Percentiles rank a stretch among this genome's conserved stretches.
Evolutionary conservation across 805 yeast genomes (phyloP).

Genomic region (Teunomyces lycoperdinae): DNA sequence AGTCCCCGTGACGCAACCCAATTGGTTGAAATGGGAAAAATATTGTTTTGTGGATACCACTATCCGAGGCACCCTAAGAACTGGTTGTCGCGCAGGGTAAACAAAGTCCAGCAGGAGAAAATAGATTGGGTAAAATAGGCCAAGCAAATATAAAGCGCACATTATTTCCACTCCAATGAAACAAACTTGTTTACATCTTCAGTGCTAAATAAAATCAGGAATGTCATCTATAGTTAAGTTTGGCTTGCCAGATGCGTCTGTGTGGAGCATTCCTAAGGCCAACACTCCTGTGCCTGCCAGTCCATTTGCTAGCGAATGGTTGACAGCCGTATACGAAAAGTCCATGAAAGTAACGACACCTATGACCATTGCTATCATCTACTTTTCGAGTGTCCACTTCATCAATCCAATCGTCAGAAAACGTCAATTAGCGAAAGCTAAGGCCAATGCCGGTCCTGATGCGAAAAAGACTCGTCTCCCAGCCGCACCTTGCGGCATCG

Average conservation of each 20-base stretch:
- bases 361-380: conserved; percentile 52
- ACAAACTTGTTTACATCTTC: neutral
- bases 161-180: neutral
- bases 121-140: neutral
- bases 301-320: conserved; percentile 29
- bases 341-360: conserved; percentile 55
- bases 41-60: neutral
- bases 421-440: conserved; percentile 39
- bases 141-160: conserved; percentile 1
- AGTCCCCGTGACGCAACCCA: neutral
- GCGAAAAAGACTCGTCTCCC: conserved; percentile 37
- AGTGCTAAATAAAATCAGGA: neutral
- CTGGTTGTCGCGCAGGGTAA: neutral
- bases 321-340: conserved; percentile 34
- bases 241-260: conserved; percentile 32
- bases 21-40: neutral
- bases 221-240: conserved; percentile 21
- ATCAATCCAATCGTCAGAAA: conserved; percentile 47
- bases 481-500: conserved; percentile 52
- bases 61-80: neutral
- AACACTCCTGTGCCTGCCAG: conserved; percentile 30
- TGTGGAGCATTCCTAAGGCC: conserved; percentile 31
- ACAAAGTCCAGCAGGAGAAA: neutral
- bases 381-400: conserved; percentile 57
- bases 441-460: conserved; percentile 16